Evolutionary conservation across 106 monocot species (phyloP).

Genomic region (Chionographis japonica): DNA sequence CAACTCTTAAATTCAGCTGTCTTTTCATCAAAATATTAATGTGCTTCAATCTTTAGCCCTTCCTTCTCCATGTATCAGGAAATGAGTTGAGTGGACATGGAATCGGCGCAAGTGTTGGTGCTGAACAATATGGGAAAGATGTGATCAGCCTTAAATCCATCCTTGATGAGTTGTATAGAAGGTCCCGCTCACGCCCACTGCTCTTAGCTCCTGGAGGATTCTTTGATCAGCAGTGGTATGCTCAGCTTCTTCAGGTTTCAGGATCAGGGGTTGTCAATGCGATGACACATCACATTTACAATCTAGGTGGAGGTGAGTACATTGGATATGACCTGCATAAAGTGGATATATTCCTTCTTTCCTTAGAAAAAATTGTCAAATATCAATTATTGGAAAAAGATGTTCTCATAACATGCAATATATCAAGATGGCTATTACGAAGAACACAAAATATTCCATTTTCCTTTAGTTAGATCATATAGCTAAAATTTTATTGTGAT

Average conservation of each 20-base stretch:
- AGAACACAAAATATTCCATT: no score
- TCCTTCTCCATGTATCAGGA: constrained; percentile 36
- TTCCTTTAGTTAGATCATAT: no score
- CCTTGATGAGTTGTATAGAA: constrained; percentile 51
- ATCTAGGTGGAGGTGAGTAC: constrained; percentile 77
- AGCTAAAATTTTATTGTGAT: no score
- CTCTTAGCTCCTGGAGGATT: constrained; percentile 92
- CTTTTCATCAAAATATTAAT: not conserved
- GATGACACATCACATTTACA: constrained; percentile 88
- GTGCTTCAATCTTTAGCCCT: not conserved
- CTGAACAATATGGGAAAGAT: constrained; percentile 69
- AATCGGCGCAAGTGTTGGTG: constrained; percentile 57
- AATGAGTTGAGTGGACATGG: constrained; percentile 91
- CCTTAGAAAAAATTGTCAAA: no score
- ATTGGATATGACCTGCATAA: not conserved
- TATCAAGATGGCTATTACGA: no score
- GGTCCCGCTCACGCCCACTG: constrained; percentile 34
- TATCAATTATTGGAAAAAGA: no score
- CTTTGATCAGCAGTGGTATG: constrained; percentile 75
- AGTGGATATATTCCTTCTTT: no score
- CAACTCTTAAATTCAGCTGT: no score
- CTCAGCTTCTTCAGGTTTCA: constrained; percentile 68
- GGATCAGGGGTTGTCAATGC: constrained; percentile 65
- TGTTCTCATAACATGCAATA: no score
- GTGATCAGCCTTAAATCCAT: constrained; percentile 53